Base-by-base conservation (phyloP, 352 stramenopile species). In the Phytophthora pluvialis region DNA sequence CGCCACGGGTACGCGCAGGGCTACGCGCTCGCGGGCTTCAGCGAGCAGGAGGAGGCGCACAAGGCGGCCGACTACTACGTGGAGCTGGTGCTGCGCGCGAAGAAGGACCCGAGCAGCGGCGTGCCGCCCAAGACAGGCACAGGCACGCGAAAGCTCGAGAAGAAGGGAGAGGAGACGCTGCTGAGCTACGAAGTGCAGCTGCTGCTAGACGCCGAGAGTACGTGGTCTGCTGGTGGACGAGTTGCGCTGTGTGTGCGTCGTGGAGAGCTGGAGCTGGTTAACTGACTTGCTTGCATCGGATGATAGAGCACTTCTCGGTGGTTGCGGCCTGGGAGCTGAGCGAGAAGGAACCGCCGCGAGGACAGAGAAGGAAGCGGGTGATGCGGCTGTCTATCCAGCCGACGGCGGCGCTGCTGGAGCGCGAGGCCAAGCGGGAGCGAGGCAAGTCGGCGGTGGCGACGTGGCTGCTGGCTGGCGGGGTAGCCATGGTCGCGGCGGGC, bases 241-340 rank as follows among this genome's bases (percentile, higher is more conserved):
- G 21, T 21, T 21, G 21, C 21, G 21, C 18, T 16, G 21, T 2
- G 25, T 26, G 39, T 46, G 1, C 28, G 11, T 45, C 6, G 39
- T 21, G 15, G 32, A 53, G 28, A 36, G 7, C 31, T 29, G 45
- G 21, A 51, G 16, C 42, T 61, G 48, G 1, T 31, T 32, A 28
- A 58, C 55, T 18, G 50, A 44, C 12, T 16, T 50, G 11, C 21
- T 63, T 42, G 15, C 26, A 13, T 12, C 15, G 33, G 29, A 21
- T 15, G 32, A 15, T 12, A 91, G 80, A 83, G 8, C 68, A 77
- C 4, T 75, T 87, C 13, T 87, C 71, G 33, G 61, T 91, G 29
- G 58, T 91, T 44, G 72, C 72, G n/a, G 81, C 81, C 6, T 91
- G 83, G 83, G 73, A 88, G 39, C 55, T 91, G 45, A 74, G 67